These are phyloP conservation scores for Teunomyces gatunensis DNA, from an alignment of 805 yeast genomes.

Conservation along the genomic window DNA sequence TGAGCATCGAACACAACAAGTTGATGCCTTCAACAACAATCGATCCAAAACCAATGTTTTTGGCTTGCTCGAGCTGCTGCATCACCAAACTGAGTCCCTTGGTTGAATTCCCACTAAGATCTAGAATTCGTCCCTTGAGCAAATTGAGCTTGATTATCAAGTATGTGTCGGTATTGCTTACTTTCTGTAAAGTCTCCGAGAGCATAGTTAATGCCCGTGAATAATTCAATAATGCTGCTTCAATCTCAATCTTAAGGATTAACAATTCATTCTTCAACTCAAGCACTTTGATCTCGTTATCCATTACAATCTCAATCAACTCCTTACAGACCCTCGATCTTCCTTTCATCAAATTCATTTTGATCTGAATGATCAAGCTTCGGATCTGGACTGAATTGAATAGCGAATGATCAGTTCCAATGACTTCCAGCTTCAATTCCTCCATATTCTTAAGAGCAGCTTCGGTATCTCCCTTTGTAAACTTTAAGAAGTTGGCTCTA, in stretches of 20 bases:
- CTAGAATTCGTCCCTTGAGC: conserved; percentile 45
- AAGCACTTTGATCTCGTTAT: conserved; percentile 28
- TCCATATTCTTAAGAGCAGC: conserved; percentile 35
- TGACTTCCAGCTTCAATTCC: conserved; percentile 20
- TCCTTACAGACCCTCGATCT: conserved; percentile 32
- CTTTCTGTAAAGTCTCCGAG: conserved; percentile 7
- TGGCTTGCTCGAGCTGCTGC: conserved; percentile 49
- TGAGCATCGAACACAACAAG: conserved; percentile 44
- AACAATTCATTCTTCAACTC: conserved; percentile 29
- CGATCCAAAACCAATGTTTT: conserved; percentile 43
- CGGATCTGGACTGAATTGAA: conserved; percentile 41
- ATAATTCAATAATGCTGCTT: conserved; percentile 30
- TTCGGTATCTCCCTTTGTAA: conserved; percentile 40
- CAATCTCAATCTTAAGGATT: conserved; percentile 27
- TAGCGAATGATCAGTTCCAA: conserved; percentile 34
- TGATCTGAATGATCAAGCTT: conserved; percentile 37
- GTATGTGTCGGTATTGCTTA: conserved; percentile 29
- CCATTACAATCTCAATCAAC: conserved; percentile 28
- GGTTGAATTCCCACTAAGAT: conserved; percentile 42
- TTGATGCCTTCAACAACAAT: conserved; percentile 47
- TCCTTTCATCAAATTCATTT: conserved; percentile 37
- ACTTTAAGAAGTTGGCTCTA: conserved; percentile 36
- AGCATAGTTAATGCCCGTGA: conserved; percentile 26
- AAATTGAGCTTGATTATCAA: conserved; percentile 48
- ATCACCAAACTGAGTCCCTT: conserved; percentile 50